These are phyloP conservation scores for Amanita thiersii DNA, from an alignment of 768 basidiomycete genomes.

Conservation along the genomic window DNA sequence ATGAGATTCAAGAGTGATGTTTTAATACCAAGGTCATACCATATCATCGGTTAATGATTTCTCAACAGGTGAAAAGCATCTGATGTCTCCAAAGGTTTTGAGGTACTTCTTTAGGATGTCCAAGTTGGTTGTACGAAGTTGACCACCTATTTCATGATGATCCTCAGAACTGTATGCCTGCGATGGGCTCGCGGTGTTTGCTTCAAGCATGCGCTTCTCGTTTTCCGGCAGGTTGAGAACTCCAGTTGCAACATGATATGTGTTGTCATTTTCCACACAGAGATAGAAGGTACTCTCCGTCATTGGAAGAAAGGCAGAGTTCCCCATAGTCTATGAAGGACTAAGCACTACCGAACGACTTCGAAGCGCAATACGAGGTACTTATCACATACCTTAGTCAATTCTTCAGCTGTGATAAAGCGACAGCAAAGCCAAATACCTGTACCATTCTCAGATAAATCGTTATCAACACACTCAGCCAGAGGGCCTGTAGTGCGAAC, in stretches of 20 bases:
- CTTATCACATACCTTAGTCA: constrained; percentile 29
- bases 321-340: constrained; percentile 42
- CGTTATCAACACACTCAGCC: constrained; percentile 22
- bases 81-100: constrained; percentile 26
- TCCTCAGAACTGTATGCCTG: too few relatives aligned
- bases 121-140: constrained; percentile 15
- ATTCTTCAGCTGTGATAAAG: constrained; percentile 37
- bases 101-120: constrained; percentile 23
- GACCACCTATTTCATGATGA: too few relatives aligned
- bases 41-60: constrained; percentile 12
- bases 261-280: constrained; percentile 23
- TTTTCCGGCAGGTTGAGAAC: constrained; percentile 8
- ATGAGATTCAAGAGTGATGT: too few relatives aligned
- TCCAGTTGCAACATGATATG: constrained; percentile 8
- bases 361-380: constrained; percentile 6
- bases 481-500: constrained; percentile 18
- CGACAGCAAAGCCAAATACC: constrained; percentile 28
- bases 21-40: background rate
- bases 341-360: constrained; percentile 8
- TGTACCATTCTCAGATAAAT: constrained; percentile 15
- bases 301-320: constrained; percentile 40
- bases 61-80: constrained; percentile 13
- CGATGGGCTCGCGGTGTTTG: constrained; percentile 1
- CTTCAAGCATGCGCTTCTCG: background rate
- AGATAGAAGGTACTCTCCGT: constrained; percentile 48